phyloP scores from a whole-genome alignment of 306 rosid genomes.

The Sindora glabra region DNA sequence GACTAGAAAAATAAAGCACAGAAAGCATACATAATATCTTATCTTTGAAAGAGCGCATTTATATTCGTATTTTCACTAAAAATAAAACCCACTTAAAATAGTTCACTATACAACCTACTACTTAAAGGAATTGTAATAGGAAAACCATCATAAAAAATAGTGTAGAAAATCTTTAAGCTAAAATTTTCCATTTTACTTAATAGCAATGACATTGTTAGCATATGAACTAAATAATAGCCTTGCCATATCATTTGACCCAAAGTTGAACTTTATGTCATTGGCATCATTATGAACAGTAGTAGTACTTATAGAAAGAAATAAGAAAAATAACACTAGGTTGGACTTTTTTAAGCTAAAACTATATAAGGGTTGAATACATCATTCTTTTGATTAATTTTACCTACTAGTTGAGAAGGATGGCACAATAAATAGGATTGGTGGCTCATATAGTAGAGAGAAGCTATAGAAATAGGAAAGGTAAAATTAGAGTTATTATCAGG shows the following conservation, averaged over 20 bases:
- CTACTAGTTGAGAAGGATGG: constrained; percentile 39
- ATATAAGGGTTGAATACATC: constrained; percentile 31
- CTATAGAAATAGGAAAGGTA: constrained; percentile 68
- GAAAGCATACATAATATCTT: not conserved
- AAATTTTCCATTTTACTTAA: constrained; percentile 9
- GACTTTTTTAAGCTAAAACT: constrained; percentile 53
- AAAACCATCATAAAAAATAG: not conserved
- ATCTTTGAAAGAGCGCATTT: not conserved
- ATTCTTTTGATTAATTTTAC: constrained; percentile 31
- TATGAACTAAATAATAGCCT: constrained; percentile 46
- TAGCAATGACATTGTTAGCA: constrained; percentile 48
- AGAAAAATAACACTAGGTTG: constrained; percentile 33
- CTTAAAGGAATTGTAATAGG: not conserved
- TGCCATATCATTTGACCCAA: constrained; percentile 48
- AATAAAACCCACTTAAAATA: not conserved
- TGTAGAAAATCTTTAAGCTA: not conserved
- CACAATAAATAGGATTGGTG: constrained; percentile 66
- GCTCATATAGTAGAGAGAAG: constrained; percentile 49
- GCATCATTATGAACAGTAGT: constrained; percentile 21
- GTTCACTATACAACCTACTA: not conserved
- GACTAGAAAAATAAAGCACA: not conserved
- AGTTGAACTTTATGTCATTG: constrained; percentile 50
- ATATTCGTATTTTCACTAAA: not conserved
- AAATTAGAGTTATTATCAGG: constrained; percentile 50
- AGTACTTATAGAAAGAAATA: constrained; percentile 68